Evolutionary conservation across 1,139 yeast genomes (phyloP), one percentile per base, ranked within the genome.

Genomic region (Yamadazyma diddensiae): DNA sequence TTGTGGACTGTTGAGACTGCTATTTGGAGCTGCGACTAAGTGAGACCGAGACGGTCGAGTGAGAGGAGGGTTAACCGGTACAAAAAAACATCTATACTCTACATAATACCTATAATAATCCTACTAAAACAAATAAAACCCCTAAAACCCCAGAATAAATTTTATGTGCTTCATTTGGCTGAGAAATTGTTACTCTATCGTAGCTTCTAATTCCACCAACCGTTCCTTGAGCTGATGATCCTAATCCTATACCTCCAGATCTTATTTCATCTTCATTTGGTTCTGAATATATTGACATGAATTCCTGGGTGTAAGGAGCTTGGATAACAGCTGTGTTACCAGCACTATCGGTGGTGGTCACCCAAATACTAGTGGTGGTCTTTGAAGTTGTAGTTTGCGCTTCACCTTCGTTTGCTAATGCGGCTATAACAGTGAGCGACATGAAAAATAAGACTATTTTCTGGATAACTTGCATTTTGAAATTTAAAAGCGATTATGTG

Each of bases 241-340:
- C 74, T 36, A 69, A 41, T 0, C 74, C 75, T 18, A 66, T 46
- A 3, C 44, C 39, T 1, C 73, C 75, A 1, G 63, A 45, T 16
- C 33, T 43, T 11, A 43, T 51, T 6, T 46, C 42, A 6, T 46
- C 45, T 1, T 59, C 55, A 2, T 39, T 36, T 2, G 52, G 41
- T n/a, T 44, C 42, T 1, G 57, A 37, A 35, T 43, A 49, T 0
- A 59, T 55, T 12, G 48, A 32, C 52, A 50, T 49, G 41, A 69
- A 68, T 2, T 50, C 28, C 40, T 68, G 75, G n/a, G 42, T 26
- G 41, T 45, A 69, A 6, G 39, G 28, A 0, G 65, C 45, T 21
- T 51, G 51, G n/a, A 55, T 45, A n/a, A 59, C 60, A 2, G 55
- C 45, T 10, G 53, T 34, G 13, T 37, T 47, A 2, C 73, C 73